Evolutionary conservation across 2,329 filamentous ascomycete species (phyloP), one percentile per base, ranked within the genome.

Genomic region (Neonectria punicea): DNA sequence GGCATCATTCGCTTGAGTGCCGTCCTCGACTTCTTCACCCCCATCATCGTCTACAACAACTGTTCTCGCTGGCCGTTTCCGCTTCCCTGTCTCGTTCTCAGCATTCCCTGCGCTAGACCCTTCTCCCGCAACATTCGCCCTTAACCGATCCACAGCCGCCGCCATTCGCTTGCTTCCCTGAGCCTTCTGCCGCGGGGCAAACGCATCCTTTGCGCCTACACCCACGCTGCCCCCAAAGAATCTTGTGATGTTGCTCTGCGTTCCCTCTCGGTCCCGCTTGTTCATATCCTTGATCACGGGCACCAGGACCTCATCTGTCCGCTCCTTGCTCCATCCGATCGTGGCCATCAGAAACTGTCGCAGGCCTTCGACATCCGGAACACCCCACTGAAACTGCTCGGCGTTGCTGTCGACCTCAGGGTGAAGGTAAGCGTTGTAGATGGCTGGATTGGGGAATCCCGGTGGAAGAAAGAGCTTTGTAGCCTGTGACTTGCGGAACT

Each of bases 251-350:
- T 99, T 99, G 63, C 90, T 90, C 83, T 99, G 96, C 18, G 95
- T 98, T 7, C 96, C 96, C 80, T 98, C 96, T 30, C 89, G 85
- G 69, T 93, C 92, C 43, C 96, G 86, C 4, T 89, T 88, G 77
- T 98, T 98, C 92, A 99, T 97, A 75, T 99, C 96, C 61, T 90
- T 87, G 68, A 99, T 96, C 1, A 99, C 97, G 0, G 96, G 96
- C 1, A 99, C 93, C 2, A 99, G 87, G 2, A 99, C 92, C 79
- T 99, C 96, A 74, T 99, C 96, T 0, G 95, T 98, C 8, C 94
- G 86, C 78, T 98, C 95, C 77, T 92, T 90, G 59, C 86, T 90
- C 96, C 96, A 99, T 0, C 96, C 96, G 71, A 99, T 93, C 2
- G 95, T 98, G 1, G 88, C 84, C 92, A 97, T 97, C 41, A 99